These are phyloP conservation scores for Gentiana dahurica DNA, from an alignment of 257 asterid species.

Conservation along the genomic window DNA sequence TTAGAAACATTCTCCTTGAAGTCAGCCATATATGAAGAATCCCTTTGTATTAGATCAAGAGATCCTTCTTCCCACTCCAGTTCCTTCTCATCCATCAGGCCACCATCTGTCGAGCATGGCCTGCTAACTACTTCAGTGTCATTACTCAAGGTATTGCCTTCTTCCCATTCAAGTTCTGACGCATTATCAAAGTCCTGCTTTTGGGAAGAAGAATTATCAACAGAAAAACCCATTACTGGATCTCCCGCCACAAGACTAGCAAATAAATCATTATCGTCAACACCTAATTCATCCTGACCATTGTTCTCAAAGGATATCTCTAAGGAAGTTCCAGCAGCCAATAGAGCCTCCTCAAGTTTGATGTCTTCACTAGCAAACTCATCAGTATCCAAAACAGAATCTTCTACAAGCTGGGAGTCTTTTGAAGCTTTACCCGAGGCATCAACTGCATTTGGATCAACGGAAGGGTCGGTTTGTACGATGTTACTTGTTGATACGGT, in stretches of 20 bases:
- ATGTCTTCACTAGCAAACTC: conserved; percentile 18
- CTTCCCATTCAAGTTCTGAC: conserved; percentile 73
- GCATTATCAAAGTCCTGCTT: conserved; percentile 27
- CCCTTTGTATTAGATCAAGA: conserved; percentile 29
- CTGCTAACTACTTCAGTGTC: conserved; percentile 12
- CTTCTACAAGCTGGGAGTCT: conserved; percentile 17
- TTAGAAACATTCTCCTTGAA: conserved; percentile 26
- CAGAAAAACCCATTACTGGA: conserved; percentile 30
- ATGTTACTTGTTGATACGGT: conserved; percentile 15
- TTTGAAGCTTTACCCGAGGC: conserved; percentile 18
- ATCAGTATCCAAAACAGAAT: conserved; percentile 20
- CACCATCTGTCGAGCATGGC: conserved; percentile 20
- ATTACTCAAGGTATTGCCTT: conserved; percentile 20
- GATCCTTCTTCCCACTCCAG: conserved; percentile 85
- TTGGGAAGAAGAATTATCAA: conserved; percentile 23
- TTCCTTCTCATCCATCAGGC: conserved; percentile 38
- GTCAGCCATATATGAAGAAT: conserved; percentile 23
- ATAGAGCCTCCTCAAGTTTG: conserved; percentile 16
- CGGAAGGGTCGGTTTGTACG: conserved; percentile 12
- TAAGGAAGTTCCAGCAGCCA: conserved; percentile 37
- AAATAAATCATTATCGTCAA: conserved; percentile 61
- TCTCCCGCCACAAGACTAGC: conserved; percentile 65
- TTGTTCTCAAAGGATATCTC: conserved; percentile 76
- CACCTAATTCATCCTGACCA: conserved; percentile 19
- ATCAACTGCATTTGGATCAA: conserved; percentile 16